A percentile compares a stretch with the other conserved stretches of the same genome.
These are phyloP conservation scores for Polymyxa betae DNA, from an alignment of 208 protist species.

Conservation along the genomic window DNA sequence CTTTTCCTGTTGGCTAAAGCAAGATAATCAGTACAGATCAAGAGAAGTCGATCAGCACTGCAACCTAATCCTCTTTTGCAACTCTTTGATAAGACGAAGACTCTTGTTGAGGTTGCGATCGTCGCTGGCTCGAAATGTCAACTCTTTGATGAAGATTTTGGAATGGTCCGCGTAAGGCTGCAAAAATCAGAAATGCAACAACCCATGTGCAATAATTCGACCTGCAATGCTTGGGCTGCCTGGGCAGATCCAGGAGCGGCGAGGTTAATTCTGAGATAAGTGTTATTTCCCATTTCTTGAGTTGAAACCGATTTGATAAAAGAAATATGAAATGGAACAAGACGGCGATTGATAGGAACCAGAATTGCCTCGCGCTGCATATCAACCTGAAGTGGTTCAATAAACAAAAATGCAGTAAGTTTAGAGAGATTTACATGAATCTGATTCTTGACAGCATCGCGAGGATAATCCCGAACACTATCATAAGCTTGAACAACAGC, in stretches of 20 bases:
- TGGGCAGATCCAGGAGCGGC: conserved; percentile 61
- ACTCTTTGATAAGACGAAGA: conserved; percentile 71
- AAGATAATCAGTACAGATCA: no score
- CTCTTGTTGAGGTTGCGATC: conserved; percentile 62
- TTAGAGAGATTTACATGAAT: conserved; percentile 76
- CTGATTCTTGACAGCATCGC: conserved; percentile 30
- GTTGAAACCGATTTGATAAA: conserved; percentile 90
- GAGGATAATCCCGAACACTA: conserved; percentile 8
- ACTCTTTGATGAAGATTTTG: conserved; percentile 84
- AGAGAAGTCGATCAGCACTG: no score
- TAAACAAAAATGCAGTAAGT: background rate
- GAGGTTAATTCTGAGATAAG: conserved; percentile 84
- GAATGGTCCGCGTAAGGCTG: conserved; percentile 69
- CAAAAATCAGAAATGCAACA: background rate
- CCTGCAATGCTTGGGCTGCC: background rate
- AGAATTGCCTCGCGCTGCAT: conserved; percentile 82
- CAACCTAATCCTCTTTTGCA: conserved; percentile 70
- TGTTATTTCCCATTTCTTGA: conserved; percentile 77
- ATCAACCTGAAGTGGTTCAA: conserved; percentile 66
- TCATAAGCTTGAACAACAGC: background rate
- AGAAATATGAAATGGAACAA: conserved; percentile 88
- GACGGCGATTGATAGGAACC: conserved; percentile 86
- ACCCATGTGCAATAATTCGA: background rate
- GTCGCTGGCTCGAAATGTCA: conserved; percentile 72
- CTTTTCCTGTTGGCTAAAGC: conserved; percentile 41